Evolutionary conservation across 257 asterid species (phyloP), one percentile per base, ranked within the genome.

Genomic region (Petrea volubilis): DNA sequence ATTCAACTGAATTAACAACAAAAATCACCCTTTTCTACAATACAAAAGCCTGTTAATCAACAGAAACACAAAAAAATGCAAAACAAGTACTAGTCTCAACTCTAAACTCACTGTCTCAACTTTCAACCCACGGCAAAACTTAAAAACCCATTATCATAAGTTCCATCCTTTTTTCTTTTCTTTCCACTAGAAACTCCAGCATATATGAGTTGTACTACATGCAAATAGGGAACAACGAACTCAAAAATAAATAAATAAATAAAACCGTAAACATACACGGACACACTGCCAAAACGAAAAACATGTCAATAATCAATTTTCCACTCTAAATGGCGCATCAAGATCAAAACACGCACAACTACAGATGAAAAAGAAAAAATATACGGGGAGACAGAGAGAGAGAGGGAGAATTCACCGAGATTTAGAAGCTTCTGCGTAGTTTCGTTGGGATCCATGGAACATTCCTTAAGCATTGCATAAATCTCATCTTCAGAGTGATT

Each of bases 361-460:
- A 29, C 13, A 4, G 23, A 7, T 14, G 5, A n/a, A 55, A 62
- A 66, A 33, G n/a, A n/a, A n/a, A n/a, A 18, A 34, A 51, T 60
- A 55, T 38, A 14, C 1, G 12, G 12, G n/a, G 47, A n/a, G 20
- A 71, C 0, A 43, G 23, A 55, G 20, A 43, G 31, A 57, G 15
- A 46, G 65, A 24, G 64, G 4, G 68, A 53, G 55, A 64, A 77
- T 25, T 38, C 66, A 94, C 99, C 99, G 74, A 85, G 97, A 44
- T 75, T 81, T 62, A 94, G 92, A 75, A 94, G 97, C 89, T 85
- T 91, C 75, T 90, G 90, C 43, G 90, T 25, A 68, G 98, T 84
- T 24, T 94, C 98, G 78, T 94, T 91, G 77, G 98, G 98, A 88
- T 94, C 98, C 98, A 94, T 94, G 61, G 88, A 75, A 65, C 95